phyloP scores from a whole-genome alignment of 2,329 filamentous ascomycete species.

The Colletotrichum eleusines region DNA sequence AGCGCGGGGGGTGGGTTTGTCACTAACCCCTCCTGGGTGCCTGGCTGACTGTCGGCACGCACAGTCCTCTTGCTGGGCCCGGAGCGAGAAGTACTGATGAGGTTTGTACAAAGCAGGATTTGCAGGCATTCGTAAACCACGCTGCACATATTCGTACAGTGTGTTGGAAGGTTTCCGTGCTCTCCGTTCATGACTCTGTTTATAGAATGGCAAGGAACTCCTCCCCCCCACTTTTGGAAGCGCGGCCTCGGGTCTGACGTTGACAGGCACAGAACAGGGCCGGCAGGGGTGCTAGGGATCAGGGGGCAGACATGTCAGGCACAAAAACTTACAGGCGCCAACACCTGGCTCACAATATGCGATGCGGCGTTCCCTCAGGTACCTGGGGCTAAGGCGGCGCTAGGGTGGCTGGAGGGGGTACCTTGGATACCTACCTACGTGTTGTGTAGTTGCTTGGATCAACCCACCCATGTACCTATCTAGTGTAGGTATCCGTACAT shows the following conservation, averaged over 20 bases:
- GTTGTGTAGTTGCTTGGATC: too few species aligned
- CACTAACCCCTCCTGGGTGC: not conserved
- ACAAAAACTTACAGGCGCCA: slow-evolving; percentile 27
- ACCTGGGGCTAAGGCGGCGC: slow-evolving; percentile 24
- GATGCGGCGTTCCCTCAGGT: slow-evolving; percentile 7
- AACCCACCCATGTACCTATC: too few species aligned
- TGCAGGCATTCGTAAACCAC: too few species aligned
- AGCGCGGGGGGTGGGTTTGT: slow-evolving; percentile 28
- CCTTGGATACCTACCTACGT: too few species aligned
- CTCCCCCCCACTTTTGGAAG: slow-evolving; percentile 15
- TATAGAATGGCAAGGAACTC: slow-evolving; percentile 24
- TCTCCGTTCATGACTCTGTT: slow-evolving; percentile 8
- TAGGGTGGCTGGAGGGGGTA: slow-evolving; percentile 13
- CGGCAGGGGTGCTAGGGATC: not conserved
- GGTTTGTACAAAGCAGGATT: too few species aligned
- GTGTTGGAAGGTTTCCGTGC: not conserved
- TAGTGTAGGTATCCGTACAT: too few species aligned
- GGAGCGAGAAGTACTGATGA: too few species aligned
- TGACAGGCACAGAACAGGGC: slow-evolving; percentile 5
- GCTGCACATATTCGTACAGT: too few species aligned
- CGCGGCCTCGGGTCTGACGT: slow-evolving; percentile 1
- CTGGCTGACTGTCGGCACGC: slow-evolving; percentile 23
- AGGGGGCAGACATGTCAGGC: slow-evolving; percentile 13
- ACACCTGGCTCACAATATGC: slow-evolving; percentile 24
- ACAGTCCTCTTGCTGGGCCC: slow-evolving; percentile 12